Evolutionary conservation across 2,329 filamentous ascomycete species (phyloP), one percentile per base, ranked within the genome.

Genomic region (Aspergillus flavus): DNA sequence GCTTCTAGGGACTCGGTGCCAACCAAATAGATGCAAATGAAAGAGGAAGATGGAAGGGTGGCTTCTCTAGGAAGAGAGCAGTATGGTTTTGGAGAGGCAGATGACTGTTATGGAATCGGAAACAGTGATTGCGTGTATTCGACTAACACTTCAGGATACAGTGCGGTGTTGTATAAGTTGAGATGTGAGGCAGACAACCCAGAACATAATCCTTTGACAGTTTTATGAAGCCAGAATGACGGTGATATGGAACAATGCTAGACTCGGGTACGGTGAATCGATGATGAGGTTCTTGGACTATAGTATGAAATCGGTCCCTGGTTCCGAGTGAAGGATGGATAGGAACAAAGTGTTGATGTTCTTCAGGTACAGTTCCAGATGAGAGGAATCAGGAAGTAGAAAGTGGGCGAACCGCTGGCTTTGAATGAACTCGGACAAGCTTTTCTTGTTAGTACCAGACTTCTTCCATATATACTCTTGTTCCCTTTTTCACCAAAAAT

Each of bases 151-250:
- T 23, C 61, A 73, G 60, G 68, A 72, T 56, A 66, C 69, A 61
- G 70, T 72, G 62, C 69, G 72, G 36, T 73, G 64, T 36, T 70
- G 70, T 39, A 63, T 64, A 23, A 70, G 61, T 67, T 67, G 67
- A 66, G 69, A 65, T 48, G 60, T 41, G 30, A 61, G 59, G 58
- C 39, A 59, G 57, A 61, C 66, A 67, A 65, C 53, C 63, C 62
- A 65, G 59, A 63, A 65, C 69, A 71, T 70, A 70, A 66, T 69
- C 58, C 48, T 61, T 34, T 60, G 32, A 53, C 19, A 39, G 21
- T 55, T 28, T 54, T 39, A 55, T 6, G 30, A 23, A 26, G 52
- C 52, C 52, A 55, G 52, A 36, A 55, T 55, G 52, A 36, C 52
- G 14, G 19, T 19, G n/a, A 39, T 34, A 19, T 7, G 34, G n/a